Base-by-base conservation (phyloP, 768 basidiomycete genomes). In the Leucocoprinus birnbaumii region DNA sequence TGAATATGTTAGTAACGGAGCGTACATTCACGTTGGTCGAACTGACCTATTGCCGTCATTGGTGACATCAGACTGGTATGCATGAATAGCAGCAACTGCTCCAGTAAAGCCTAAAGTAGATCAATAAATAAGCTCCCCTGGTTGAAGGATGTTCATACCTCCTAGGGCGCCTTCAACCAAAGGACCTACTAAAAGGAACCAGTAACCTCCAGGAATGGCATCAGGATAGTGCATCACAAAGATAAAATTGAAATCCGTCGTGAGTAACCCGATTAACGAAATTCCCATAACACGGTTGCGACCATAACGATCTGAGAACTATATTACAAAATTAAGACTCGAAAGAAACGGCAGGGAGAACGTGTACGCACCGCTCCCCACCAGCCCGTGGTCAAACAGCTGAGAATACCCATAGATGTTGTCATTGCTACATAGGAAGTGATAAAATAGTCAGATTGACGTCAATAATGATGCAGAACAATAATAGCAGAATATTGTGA, bases 301-400 rank as follows among this genome's bases (percentile, higher is more conserved):
- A 10, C 94, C 94, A 64, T 80, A 69, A 14, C 88, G 78, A 69
- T 97, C 94, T 4, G 89, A 91, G 42, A 87, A 77, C 84, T 91
- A 38, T 14, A 37, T 16, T n/a, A 26, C 56, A 31, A 47, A 54
- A 60, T 65, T 51, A 38, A 27, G 14, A 56, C 53, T 51, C 47
- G 43, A 56, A 25, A 50, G 47, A 42, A 34, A 16, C 5, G 31
- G 10, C 16, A 31, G 27, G 21, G 51, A 43, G 10, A 18, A 18
- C 14, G 42, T 44, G 42, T 3, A 74, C 86, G 67, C 68, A 89
- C 87, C 51, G 86, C 78, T 53, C 89, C 87, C 94, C 94, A 96
- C 82, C 85, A 94, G 2, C 82, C 90, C 11, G 87, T 85, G 2
- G 91, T 93, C 31, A 94, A 63, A 58, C 89, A 89, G 27, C 83